Base-by-base conservation (phyloP, 139 green algal genomes). In the Chlorella vulgaris region DNA sequence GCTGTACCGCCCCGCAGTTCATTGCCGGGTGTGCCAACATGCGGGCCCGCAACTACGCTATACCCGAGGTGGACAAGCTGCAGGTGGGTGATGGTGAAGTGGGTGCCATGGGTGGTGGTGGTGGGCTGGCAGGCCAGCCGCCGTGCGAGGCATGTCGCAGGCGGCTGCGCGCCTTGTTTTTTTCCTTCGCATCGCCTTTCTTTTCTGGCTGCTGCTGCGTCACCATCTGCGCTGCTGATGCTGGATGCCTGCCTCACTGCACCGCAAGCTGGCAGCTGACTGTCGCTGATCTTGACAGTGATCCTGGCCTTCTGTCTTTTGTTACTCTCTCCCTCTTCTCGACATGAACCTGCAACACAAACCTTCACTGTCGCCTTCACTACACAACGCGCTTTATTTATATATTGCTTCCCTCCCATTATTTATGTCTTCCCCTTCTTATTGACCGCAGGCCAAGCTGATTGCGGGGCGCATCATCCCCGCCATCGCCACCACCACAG, bases 381-480 rank as follows among this genome's bases (percentile, higher is more conserved):
- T 58, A 58, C 47, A 15, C 15, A 58, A 58, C 47, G 15, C 10
- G 47, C 47, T 58, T 10, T 15, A 58, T 10, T 10, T 58, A 58
- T 58, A 15, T 58, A 24, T 15, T 58, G 47, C 47, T 15, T 58
- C 10, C 47, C 47, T 58, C 47, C 47, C 47, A 58, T 58, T 15
- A n/a, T n/a, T n/a, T n/a, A n/a, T 58, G 15, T 15, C 47, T 15
- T 10, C 47, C 47, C 47, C 47, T 24, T 58, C 68, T 29, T 28
- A 24, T 19, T 65, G 10, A 7, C 91, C 98, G 24, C 95, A 98
- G 89, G 96, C 96, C 42, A 99, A 99, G 91, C 90, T 99, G 19
- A 99, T 99, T 71, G 97, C 97, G 1, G 97, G 97, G 15, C 88
- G 95, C 73, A 99, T 99, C 90, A 98, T 99, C 61, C 97, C 97